Evolutionary conservation across 139 green algal genomes (phyloP), one percentile per base, ranked within the genome.

Genomic region (Micractinium sp.): DNA sequence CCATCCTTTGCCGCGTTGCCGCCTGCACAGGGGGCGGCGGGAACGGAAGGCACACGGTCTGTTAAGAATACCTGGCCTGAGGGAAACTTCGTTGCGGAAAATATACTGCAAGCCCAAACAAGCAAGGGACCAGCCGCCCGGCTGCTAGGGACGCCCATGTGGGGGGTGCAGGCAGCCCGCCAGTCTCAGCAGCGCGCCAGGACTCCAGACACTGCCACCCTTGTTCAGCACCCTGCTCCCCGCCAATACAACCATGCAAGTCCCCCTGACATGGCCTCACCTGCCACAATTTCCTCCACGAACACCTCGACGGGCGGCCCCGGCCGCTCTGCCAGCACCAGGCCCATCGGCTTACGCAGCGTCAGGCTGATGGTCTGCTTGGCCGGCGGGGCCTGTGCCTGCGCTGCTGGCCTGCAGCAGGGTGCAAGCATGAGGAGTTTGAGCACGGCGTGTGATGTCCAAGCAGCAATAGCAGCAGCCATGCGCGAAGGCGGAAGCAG

Each of bases 201-300:
- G 47, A n/a, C 47, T 16, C 47, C 47, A 56, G 9, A 56, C 47
- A 56, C 5, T 56, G 9, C 47, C 47, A 56, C 9, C 47, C 7
- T 56, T 56, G 7, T 56, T 56, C 5, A 56, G 47, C 47, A 82
- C 35, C 36, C 12, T 36, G 3, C 22, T 36, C 76, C 27, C 16
- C 31, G 13, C 7, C 31, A 23, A 5, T 71, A 31, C 63, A n/a
- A n/a, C n/a, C n/a, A n/a, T n/a, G n/a, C n/a, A n/a, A n/a, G n/a
- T 25, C 63, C 63, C 22, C n/a, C n/a, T n/a, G n/a, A n/a, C n/a
- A n/a, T 71, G 63, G 20, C 4, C 18, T 35, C 13, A 85, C 80
- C 80, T 66, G 83, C 13, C 38, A 79, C 39, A 1, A 95, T 75
- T 20, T 94, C 92, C 71, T 95, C 93, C 0, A 95, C 87, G 73